Conservation (phyloP, 75 land plant genomes). For the Pinus albicaulis region DNA sequence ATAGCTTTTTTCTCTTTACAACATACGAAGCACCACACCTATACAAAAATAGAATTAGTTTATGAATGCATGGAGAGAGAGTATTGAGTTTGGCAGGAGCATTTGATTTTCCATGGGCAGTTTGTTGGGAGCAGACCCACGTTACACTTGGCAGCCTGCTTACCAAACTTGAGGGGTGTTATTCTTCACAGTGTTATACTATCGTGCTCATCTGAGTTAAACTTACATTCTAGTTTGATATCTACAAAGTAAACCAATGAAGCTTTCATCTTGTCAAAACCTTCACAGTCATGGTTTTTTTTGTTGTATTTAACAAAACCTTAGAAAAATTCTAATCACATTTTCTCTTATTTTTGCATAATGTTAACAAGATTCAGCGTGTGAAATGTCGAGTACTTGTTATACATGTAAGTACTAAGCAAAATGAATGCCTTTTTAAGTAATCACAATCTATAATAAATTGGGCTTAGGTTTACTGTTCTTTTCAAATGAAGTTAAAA, state of each 20-base stretch:
- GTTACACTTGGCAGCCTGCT: conserved; percentile 66
- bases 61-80: conserved; percentile 69
- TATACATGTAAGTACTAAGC: conserved; percentile 60
- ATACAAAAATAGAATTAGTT: conserved; percentile 86
- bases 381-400: conserved; percentile 86
- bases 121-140: conserved; percentile 96
- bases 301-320: not conserved
- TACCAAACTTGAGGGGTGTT: conserved; percentile 75
- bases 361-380: conserved; percentile 62
- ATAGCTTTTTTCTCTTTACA: conserved; percentile 25
- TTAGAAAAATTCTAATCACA: not conserved
- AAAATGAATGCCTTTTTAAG: not conserved
- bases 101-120: conserved; percentile 82
- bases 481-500: no score
- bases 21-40: conserved; percentile 82
- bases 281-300: not conserved
- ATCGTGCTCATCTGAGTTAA: conserved; percentile 74
- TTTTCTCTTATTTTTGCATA: conserved; percentile 41
- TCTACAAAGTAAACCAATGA: conserved; percentile 54
- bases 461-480: not conserved
- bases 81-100: conserved; percentile 81
- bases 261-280: not conserved
- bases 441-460: not conserved
- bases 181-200: conserved; percentile 87
- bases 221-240: conserved; percentile 66